A percentile compares a stretch with the other conserved stretches of the same genome.
These are phyloP conservation scores for Dendrocalamus latiflorus DNA, from an alignment of 202 grass and related monocot genomes.

Conservation along the genomic window DNA sequence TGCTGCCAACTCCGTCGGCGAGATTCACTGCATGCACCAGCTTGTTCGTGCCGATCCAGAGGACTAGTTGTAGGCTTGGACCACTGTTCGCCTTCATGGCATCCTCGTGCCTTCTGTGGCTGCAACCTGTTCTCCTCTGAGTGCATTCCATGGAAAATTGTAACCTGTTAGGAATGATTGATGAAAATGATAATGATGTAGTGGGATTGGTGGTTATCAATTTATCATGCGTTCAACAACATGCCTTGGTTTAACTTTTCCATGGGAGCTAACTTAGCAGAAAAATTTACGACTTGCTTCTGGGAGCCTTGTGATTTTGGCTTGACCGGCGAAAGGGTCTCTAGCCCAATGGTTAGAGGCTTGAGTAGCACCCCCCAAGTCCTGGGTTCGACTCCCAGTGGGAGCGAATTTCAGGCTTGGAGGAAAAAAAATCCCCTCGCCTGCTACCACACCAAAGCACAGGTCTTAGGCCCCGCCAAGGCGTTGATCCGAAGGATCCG, in stretches of 20 bases:
- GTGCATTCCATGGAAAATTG: neutral
- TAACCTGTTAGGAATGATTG: neutral
- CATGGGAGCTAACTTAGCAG: neutral
- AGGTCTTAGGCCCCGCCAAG: too few relatives aligned
- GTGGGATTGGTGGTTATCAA: neutral
- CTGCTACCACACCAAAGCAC: too few relatives aligned
- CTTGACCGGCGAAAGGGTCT: too few relatives aligned
- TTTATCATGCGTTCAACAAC: neutral
- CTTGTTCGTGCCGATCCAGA: neutral
- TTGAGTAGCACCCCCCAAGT: too few relatives aligned
- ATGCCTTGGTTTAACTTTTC: neutral
- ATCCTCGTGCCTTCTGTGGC: neutral
- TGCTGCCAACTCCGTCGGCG: neutral
- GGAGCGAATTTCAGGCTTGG: too few relatives aligned
- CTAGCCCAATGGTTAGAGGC: too few relatives aligned
- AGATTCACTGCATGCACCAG: neutral
- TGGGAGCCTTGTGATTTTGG: neutral
- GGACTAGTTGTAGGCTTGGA: neutral
- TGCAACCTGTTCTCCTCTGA: neutral
- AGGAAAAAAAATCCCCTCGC: too few relatives aligned
- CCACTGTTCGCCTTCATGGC: neutral
- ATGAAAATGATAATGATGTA: neutral
- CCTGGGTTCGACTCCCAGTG: too few relatives aligned
- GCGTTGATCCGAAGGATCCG: too few relatives aligned
- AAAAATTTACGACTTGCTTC: neutral